Conservation (phyloP, 495 filamentous ascomycete species). For the Penicillium malachiteum region DNA sequence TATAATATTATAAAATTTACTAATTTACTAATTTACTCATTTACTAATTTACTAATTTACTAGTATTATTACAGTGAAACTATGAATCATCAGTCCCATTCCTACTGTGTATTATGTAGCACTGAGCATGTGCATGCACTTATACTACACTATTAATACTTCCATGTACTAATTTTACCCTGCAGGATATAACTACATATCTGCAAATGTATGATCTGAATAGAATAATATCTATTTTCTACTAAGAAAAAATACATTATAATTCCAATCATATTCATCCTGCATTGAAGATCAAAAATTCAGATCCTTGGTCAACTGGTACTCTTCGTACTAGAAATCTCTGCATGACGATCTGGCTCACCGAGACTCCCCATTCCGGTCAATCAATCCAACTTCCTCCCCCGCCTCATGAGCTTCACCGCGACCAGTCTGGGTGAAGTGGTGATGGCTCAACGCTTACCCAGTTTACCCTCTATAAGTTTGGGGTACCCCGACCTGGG, state of each 20-base stretch:
- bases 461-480: constrained; percentile 19
- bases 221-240: too few species aligned
- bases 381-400: constrained; percentile 23
- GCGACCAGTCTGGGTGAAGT: constrained; percentile 5
- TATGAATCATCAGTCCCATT: constrained; percentile 10
- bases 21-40: too few species aligned
- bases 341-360: constrained; percentile 24
- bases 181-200: too few species aligned
- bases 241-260: too few species aligned
- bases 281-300: neutral
- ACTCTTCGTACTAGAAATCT: neutral
- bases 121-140: neutral
- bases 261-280: neutral
- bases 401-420: constrained; percentile 6
- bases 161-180: too few species aligned
- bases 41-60: too few species aligned
- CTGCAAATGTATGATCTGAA: too few species aligned
- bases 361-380: constrained; percentile 41
- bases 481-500: neutral
- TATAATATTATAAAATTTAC: too few species aligned
- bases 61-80: neutral
- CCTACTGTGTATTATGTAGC: neutral
- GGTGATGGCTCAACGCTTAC: constrained; percentile 26
- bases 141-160: too few species aligned
- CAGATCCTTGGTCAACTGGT: neutral